These are phyloP conservation scores for Lecanicillium sp. DNA, from an alignment of 2,329 filamentous ascomycete genomes.

Conservation along the genomic window DNA sequence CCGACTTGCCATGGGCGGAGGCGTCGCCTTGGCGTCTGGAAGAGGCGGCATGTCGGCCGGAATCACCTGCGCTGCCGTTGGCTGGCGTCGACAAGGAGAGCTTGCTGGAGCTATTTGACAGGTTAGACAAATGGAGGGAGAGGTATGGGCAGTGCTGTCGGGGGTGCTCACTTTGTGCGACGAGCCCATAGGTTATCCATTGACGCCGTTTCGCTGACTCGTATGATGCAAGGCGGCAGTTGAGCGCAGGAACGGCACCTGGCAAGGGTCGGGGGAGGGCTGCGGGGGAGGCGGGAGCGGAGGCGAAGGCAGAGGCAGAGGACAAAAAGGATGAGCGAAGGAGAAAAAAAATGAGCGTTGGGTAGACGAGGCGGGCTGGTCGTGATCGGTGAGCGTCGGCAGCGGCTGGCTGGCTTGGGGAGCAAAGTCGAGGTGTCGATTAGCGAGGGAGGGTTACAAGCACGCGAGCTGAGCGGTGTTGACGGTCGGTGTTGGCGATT, in stretches of 20 bases:
- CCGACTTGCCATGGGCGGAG: constrained; percentile 68
- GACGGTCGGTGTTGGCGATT: not conserved
- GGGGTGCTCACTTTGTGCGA: constrained; percentile 65
- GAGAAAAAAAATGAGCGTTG: not conserved
- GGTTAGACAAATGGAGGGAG: constrained; percentile 18
- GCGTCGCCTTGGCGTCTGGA: constrained; percentile 67
- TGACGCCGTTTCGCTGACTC: constrained; percentile 29
- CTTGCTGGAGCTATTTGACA: constrained; percentile 66
- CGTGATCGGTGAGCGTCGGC: constrained; percentile 1
- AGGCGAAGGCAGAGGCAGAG: not conserved
- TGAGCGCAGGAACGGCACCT: constrained; percentile 14
- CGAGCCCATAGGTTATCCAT: constrained; percentile 72
- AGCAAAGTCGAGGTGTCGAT: not conserved
- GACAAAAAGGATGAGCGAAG: not conserved
- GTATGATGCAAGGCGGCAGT: constrained; percentile 11
- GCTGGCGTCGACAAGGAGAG: constrained; percentile 78
- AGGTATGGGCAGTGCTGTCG: constrained; percentile 3
- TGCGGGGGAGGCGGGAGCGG: constrained; percentile 7
- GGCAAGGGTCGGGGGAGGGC: constrained; percentile 6
- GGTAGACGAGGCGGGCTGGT: too few species aligned
- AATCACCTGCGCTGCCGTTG: constrained; percentile 48
- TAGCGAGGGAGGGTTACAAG: constrained; percentile 7
- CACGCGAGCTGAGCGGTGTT: constrained; percentile 10
- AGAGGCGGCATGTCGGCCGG: constrained; percentile 56
- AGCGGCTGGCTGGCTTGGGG: not conserved